Percentiles rank a stretch among this genome's conserved stretches.
Evolutionary conservation across 441 rosid genomes (phyloP).

Genomic region (Erodium texanum): DNA sequence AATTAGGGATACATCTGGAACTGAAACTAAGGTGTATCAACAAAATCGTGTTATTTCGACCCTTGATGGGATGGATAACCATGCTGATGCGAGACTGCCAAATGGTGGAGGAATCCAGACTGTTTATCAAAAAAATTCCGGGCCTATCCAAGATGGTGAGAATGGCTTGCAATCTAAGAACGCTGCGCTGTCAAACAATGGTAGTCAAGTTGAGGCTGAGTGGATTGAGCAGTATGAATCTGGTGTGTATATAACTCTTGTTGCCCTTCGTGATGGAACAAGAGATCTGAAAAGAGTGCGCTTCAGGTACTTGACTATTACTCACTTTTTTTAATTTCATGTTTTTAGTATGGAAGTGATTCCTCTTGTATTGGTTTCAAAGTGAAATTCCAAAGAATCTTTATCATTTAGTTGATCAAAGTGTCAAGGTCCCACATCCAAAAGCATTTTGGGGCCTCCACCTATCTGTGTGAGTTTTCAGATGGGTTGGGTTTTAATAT

Average conservation of each 20-base stretch:
- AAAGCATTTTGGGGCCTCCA: no score
- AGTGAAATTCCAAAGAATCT: background rate
- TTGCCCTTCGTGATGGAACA: conserved; percentile 79
- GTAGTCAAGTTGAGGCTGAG: conserved; percentile 66
- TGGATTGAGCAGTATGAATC: conserved; percentile 94
- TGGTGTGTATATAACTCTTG: conserved; percentile 84
- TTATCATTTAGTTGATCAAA: background rate
- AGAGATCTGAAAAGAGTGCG: conserved; percentile 98
- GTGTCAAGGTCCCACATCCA: no score
- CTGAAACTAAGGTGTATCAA: conserved; percentile 15
- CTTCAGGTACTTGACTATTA: conserved; percentile 55
- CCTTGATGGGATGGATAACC: conserved; percentile 31
- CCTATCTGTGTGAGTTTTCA: no score
- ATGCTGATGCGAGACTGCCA: conserved; percentile 27
- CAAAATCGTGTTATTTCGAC: conserved; percentile 11
- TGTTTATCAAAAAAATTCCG: conserved; percentile 42
- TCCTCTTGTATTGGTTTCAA: no score
- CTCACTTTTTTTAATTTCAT: background rate
- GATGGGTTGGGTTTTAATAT: no score
- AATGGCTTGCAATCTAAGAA: conserved; percentile 42
- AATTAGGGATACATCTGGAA: conserved; percentile 36
- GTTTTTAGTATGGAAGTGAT: no score
- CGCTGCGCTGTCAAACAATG: conserved; percentile 35
- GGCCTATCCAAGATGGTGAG: conserved; percentile 45
- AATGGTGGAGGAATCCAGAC: conserved; percentile 33